Conservation (phyloP, 495 filamentous ascomycete species). For the Aspergillus sclerotiicarbonarius region DNA sequence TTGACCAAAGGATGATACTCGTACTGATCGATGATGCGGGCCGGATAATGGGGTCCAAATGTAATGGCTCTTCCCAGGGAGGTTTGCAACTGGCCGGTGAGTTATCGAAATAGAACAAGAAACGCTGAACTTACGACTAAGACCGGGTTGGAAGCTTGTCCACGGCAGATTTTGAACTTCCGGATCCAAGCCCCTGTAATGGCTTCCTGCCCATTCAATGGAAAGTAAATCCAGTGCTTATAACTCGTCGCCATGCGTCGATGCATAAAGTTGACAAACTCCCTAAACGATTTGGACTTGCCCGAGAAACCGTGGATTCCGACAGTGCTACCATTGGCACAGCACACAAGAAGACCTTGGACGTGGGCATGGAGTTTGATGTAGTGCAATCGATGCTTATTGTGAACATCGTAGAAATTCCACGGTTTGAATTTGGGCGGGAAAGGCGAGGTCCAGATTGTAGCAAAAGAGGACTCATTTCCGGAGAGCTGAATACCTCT, state of each 20-base stretch:
- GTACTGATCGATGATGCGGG: background rate
- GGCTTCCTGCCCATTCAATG: slow-evolving; percentile 4
- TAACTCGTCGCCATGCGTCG: background rate
- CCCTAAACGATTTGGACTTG: slow-evolving; percentile 2
- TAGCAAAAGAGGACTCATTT: background rate
- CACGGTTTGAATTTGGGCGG: slow-evolving; percentile 11
- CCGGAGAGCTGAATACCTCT: slow-evolving; percentile 5
- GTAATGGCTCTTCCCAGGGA: slow-evolving; percentile 14
- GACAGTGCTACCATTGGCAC: background rate
- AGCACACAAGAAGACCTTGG: slow-evolving; percentile 15
- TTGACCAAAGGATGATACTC: slow-evolving; percentile 11
- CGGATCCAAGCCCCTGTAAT: slow-evolving; percentile 15
- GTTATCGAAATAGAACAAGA: background rate
- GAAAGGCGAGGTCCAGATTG: slow-evolving; percentile 12
- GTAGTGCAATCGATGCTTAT: slow-evolving; percentile 8
- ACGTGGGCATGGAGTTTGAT: slow-evolving; percentile 7
- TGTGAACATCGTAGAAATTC: slow-evolving; percentile 5
- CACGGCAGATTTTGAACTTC: slow-evolving; percentile 1
- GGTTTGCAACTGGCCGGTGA: slow-evolving; percentile 10
- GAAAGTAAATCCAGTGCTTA: slow-evolving; percentile 15
- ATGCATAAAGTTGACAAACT: slow-evolving; percentile 11
- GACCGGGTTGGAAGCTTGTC: background rate
- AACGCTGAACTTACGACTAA: slow-evolving; percentile 9
- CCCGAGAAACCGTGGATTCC: slow-evolving; percentile 14
- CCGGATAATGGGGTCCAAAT: slow-evolving; percentile 10